These are phyloP conservation scores for Phaffia rhodozyma DNA, from an alignment of 1,284 basidiomycete genomes.

Conservation along the genomic window DNA sequence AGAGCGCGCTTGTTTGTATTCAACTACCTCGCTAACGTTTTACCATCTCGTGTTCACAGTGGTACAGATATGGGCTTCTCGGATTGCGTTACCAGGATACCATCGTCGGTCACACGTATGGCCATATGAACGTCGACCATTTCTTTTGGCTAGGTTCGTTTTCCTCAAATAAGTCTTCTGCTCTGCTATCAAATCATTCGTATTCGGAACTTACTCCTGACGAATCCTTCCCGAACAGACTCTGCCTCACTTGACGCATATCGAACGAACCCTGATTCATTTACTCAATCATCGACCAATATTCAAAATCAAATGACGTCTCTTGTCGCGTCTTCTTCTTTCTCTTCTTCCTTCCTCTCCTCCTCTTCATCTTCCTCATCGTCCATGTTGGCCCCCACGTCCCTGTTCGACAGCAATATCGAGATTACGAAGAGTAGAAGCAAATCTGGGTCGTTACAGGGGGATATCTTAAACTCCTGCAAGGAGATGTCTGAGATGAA, in stretches of 20 bases:
- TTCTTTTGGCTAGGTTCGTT: slow-evolving; percentile 36
- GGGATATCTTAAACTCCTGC: slow-evolving; percentile 31
- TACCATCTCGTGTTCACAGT: slow-evolving; percentile 37
- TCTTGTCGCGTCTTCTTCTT: background rate
- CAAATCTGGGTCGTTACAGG: slow-evolving; percentile 21
- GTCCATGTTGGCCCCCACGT: background rate
- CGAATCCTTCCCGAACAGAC: background rate
- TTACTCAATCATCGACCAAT: background rate
- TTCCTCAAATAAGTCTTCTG: slow-evolving; percentile 5
- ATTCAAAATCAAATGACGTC: no score
- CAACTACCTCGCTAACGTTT: background rate
- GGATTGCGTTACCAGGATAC: slow-evolving; percentile 77
- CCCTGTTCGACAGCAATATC: background rate
- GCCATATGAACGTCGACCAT: slow-evolving; percentile 46
- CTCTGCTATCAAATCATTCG: background rate
- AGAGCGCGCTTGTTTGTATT: slow-evolving; percentile 12
- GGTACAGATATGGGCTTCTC: slow-evolving; percentile 69
- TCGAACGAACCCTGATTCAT: background rate
- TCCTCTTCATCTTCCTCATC: background rate
- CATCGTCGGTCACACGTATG: slow-evolving; percentile 77
- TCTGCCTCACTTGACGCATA: background rate
- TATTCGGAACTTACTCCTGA: background rate
- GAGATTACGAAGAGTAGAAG: slow-evolving; percentile 6
- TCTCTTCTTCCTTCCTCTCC: background rate
- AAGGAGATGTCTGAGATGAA: slow-evolving; percentile 37